These are phyloP conservation scores for Fomitopsis palustris DNA, from an alignment of 1,284 basidiomycete species.

Conservation along the genomic window DNA sequence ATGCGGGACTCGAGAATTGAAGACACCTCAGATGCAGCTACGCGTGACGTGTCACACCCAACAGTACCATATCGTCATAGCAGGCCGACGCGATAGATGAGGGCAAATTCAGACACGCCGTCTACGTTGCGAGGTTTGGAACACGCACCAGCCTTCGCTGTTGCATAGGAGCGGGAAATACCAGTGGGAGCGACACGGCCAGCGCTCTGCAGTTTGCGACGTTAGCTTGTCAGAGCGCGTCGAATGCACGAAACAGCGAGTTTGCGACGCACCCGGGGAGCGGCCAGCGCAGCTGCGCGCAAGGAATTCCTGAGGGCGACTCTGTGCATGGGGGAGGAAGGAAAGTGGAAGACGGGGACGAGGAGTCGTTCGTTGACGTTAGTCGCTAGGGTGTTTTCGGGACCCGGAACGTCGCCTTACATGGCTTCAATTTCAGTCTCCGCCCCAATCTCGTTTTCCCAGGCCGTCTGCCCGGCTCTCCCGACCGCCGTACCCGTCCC, in stretches of 20 bases:
- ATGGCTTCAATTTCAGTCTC: conserved; percentile 27
- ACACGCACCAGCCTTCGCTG: conserved; percentile 91
- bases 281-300: conserved; percentile 70
- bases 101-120: not conserved
- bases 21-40: conserved; percentile 98
- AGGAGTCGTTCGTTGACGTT: conserved; percentile 22
- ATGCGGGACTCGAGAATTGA: conserved; percentile 99
- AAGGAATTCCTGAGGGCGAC: conserved; percentile 83
- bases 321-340: conserved; percentile 74
- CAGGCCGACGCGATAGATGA: not conserved
- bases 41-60: conserved; percentile 42
- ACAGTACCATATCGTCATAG: conserved; percentile 11
- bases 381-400: conserved; percentile 18
- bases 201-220: conserved; percentile 39
- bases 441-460: conserved; percentile 25
- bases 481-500: conserved; percentile 16
- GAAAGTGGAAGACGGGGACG: conserved; percentile 21
- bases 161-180: conserved; percentile 85
- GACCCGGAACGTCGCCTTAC: conserved; percentile 24
- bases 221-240: conserved; percentile 13
- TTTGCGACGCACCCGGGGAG: conserved; percentile 49
- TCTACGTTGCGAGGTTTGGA: conserved; percentile 2
- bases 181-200: conserved; percentile 40
- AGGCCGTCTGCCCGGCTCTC: conserved; percentile 7
- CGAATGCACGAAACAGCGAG: conserved; percentile 13